Conservation (phyloP, 2,329 filamentous ascomycete species). For the Arachnomyces sp. region DNA sequence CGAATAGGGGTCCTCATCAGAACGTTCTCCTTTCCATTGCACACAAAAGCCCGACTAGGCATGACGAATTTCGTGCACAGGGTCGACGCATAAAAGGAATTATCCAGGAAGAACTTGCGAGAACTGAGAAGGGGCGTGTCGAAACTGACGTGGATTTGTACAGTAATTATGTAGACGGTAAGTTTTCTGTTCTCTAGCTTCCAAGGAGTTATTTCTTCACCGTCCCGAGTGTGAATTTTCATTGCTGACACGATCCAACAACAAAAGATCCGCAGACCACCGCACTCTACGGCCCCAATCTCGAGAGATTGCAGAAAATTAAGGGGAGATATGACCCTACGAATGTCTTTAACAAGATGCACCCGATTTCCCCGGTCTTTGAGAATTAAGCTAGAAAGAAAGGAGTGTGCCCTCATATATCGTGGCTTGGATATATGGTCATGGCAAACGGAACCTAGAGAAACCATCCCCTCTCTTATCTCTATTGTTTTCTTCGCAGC, state of each 20-base stretch:
- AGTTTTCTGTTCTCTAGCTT: slow-evolving; percentile 3
- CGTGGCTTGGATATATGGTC: no score
- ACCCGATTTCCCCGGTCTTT: slow-evolving; percentile 21
- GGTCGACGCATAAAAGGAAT: slow-evolving; percentile 26
- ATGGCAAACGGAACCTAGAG: no score
- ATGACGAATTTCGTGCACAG: slow-evolving; percentile 26
- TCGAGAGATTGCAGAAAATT: slow-evolving; percentile 31
- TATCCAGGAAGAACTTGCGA: slow-evolving; percentile 20
- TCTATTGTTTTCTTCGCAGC: no score
- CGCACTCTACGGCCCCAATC: slow-evolving; percentile 41
- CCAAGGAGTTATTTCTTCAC: background rate
- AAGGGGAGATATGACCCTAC: slow-evolving; percentile 42
- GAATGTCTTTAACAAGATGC: slow-evolving; percentile 42
- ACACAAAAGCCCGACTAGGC: slow-evolving; percentile 29
- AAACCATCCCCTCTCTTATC: no score
- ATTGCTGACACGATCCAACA: slow-evolving; percentile 11
- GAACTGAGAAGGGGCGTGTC: slow-evolving; percentile 1
- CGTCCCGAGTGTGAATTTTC: slow-evolving; percentile 19
- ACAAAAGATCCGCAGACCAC: slow-evolving; percentile 24
- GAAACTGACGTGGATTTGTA: slow-evolving; percentile 20
- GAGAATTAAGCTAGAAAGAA: no score
- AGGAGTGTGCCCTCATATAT: no score
- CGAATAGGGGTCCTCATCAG: slow-evolving; percentile 34
- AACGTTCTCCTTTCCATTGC: slow-evolving; percentile 31
- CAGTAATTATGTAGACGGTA: slow-evolving; percentile 24